phyloP scores from a whole-genome alignment of 495 filamentous ascomycete species.

The Thermochaetoides thermophila region DNA sequence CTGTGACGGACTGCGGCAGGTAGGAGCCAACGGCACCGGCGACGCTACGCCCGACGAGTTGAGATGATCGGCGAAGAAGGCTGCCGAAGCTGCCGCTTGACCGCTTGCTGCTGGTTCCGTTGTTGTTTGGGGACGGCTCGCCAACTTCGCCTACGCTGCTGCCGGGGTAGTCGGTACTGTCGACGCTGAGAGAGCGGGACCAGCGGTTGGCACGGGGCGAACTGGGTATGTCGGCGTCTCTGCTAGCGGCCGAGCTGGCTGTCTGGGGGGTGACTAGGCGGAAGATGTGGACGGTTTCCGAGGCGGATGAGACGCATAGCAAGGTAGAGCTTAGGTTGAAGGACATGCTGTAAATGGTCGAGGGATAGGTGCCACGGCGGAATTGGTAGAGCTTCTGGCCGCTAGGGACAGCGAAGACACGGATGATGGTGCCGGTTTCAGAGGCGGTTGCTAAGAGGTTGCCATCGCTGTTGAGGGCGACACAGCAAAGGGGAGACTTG shows the following conservation, averaged over 20 bases:
- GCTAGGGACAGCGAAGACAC: slow-evolving; percentile 79
- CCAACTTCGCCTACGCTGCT: slow-evolving; percentile 26
- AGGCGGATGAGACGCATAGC: slow-evolving; percentile 86
- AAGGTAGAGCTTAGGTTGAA: slow-evolving; percentile 91
- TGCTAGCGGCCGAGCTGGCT: background rate
- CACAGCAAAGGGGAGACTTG: slow-evolving; percentile 75
- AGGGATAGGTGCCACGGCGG: slow-evolving; percentile 82
- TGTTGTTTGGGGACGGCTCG: slow-evolving; percentile 17
- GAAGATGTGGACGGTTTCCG: slow-evolving; percentile 96
- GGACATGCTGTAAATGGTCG: slow-evolving; percentile 96
- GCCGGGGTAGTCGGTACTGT: slow-evolving; percentile 33
- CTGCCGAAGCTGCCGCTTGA: slow-evolving; percentile 60
- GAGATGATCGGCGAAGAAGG: slow-evolving; percentile 91
- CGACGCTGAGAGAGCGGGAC: slow-evolving; percentile 31
- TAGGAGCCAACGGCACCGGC: slow-evolving; percentile 83
- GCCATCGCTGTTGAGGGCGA: slow-evolving; percentile 81
- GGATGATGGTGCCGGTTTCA: slow-evolving; percentile 93
- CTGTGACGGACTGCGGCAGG: slow-evolving; percentile 76
- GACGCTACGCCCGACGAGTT: slow-evolving; percentile 81
- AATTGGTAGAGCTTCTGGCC: slow-evolving; percentile 92
- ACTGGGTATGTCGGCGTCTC: background rate
- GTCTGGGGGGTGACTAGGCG: slow-evolving; percentile 36
- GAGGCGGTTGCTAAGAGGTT: slow-evolving; percentile 90
- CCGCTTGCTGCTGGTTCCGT: slow-evolving; percentile 23
- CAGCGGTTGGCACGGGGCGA: slow-evolving; percentile 31